Conservation (phyloP, 2,329 filamentous ascomycete genomes). For the Stagonosporopsis chrysanthemi region DNA sequence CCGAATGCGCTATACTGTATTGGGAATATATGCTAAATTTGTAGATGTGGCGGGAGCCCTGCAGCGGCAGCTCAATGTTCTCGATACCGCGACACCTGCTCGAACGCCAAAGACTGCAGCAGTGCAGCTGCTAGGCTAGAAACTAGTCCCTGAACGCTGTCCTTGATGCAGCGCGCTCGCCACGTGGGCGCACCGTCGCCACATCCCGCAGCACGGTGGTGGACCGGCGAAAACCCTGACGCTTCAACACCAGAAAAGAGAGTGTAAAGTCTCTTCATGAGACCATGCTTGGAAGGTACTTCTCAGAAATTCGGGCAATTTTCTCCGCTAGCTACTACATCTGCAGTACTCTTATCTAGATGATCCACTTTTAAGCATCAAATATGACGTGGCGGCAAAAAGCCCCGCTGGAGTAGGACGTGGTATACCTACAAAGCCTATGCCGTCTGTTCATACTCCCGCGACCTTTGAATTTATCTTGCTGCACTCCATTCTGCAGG, state of each 20-base stretch:
- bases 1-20: constrained; percentile 1
- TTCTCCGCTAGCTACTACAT: constrained; percentile 13
- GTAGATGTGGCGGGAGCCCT: not conserved
- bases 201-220: constrained; percentile 2
- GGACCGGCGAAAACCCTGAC: constrained; percentile 15
- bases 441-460: not conserved
- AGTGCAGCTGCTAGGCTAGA: not conserved
- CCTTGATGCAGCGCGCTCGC: not conserved
- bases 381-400: constrained; percentile 10
- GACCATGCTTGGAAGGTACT: not conserved
- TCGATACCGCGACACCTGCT: not conserved
- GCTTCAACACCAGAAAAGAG: constrained; percentile 4
- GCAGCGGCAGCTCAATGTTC: not conserved
- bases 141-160: not conserved
- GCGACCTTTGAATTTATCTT: not conserved
- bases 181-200: constrained; percentile 9
- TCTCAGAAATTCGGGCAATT: constrained; percentile 2
- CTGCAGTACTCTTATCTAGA: constrained; percentile 11
- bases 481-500: not conserved
- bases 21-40: not conserved
- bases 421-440: constrained; percentile 1
- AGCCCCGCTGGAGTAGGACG: not conserved
- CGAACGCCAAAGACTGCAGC: not conserved
- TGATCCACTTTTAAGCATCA: constrained; percentile 10
- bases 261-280: constrained; percentile 3